Evolutionary conservation across 495 filamentous ascomycete genomes (phyloP).

Genomic region (Choiromyces venosus): DNA sequence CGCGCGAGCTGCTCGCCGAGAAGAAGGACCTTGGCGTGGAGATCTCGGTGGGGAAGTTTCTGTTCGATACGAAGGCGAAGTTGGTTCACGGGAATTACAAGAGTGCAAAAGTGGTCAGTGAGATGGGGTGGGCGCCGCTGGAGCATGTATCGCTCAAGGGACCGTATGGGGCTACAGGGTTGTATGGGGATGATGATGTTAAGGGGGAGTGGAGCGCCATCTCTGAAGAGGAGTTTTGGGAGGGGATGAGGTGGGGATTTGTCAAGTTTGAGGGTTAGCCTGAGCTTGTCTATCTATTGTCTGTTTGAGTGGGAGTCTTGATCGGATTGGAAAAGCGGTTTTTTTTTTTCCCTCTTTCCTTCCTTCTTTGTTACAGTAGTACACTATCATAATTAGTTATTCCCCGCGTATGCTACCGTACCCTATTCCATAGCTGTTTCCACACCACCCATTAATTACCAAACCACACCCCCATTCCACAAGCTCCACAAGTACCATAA

Average conservation of each 20-base stretch:
- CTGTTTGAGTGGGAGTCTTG: background rate
- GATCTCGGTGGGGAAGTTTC: constrained; percentile 48
- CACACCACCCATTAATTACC: no score
- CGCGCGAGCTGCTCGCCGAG: constrained; percentile 44
- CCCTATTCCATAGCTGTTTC: no score
- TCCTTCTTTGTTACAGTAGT: background rate
- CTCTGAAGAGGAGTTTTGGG: constrained; percentile 47
- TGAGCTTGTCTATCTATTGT: background rate
- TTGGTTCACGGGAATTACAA: constrained; percentile 51
- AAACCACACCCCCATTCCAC: no score
- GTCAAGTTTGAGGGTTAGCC: constrained; percentile 35
- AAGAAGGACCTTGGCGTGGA: constrained; percentile 45
- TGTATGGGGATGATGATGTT: constrained; percentile 48
- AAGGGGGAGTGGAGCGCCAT: constrained; percentile 45
- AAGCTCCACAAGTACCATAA: no score
- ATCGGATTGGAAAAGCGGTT: background rate
- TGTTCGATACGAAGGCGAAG: constrained; percentile 48
- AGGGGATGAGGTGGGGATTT: constrained; percentile 43
- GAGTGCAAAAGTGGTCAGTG: constrained; percentile 43
- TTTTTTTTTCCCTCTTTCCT: background rate
- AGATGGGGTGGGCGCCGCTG: constrained; percentile 45
- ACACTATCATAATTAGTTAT: no score
- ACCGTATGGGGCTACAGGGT: constrained; percentile 51
- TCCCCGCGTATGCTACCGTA: background rate
- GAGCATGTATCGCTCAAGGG: constrained; percentile 46